Evolutionary conservation across 2,329 filamentous ascomycete genomes (phyloP), one percentile per base, ranked within the genome.

Genomic region (Botrytis fragariae): DNA sequence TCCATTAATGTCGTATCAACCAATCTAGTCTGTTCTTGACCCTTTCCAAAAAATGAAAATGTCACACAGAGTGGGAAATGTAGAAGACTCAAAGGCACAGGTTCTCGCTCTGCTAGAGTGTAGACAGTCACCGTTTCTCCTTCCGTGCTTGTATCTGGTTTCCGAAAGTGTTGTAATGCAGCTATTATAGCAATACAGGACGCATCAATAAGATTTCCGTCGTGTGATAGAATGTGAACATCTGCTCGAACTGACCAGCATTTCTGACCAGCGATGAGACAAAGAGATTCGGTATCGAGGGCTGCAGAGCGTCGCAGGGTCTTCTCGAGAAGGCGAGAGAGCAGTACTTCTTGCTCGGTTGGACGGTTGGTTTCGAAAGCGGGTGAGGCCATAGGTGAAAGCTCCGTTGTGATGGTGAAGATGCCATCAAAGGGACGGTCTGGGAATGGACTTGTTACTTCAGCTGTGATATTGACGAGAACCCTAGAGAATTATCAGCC

Each of bases 371-470:
- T 89, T 83, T 98, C 95, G 83, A 97, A 97, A 48, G 93, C 91
- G 22, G 96, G 94, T 64, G 94, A 94, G 42, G 93, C 92, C 91
- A 98, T 97, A 67, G 95, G 94, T 75, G 92, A 94, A 79, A 99
- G 89, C 82, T 98, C 96, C 72, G 95, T 93, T 71, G 91, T 88
- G 81, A 98, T 98, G 78, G 91, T 94, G 85, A 98, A 98, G 82
- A 97, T 89, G 82, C 96, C 96, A 82, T 98, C 96, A 81, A 97
- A 97, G 74, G 95, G 95, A 76, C 95, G 92, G 83, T 98, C 95
- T 71, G 92, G 83, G 81, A 92, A 93, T 61, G 96, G 95, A 57
- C 93, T 90, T 18, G 93, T 92, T 75, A 98, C 93, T 84, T 97
- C 93, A 76, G 94, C 93, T 4, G 94, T 95, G 74, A 97, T 92